Evolutionary conservation across 1,139 yeast genomes (phyloP), one percentile per base, ranked within the genome.

Genomic region (Yarrowia galli): DNA sequence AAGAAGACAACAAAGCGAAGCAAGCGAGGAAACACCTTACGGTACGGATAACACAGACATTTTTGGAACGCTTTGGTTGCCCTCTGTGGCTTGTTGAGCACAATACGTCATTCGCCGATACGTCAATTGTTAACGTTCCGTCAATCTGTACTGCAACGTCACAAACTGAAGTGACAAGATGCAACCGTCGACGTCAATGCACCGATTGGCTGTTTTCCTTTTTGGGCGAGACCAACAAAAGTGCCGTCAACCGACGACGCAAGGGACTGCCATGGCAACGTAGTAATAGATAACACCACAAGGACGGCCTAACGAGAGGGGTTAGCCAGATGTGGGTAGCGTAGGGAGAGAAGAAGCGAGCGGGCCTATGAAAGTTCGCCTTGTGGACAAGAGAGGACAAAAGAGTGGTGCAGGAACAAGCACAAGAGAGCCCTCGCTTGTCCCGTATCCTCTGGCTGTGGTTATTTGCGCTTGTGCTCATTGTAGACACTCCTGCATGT

Each of bases 241-340:
- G 48, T 40, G 22, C 61, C 61, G 48, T 54, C 46, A 40, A 25
- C 61, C 61, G 61, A 54, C 32, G 58, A 53, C 61, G 61, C 61
- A 54, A 54, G 61, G 61, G 61, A 54, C 61, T 40, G 61, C n/a
- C 61, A 54, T 54, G 46, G 23, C 23, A 28, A 16, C 45, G 60
- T 53, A 35, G 60, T 53, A 53, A 48, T 36, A 53, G 60, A 53
- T 53, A 53, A 36, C 43, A 36, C 16, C 7, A 23, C 51, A 23
- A 48, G 54, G 42, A 12, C 40, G 54, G 32, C 25, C 60, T 36
- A 36, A 36, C 20, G 60, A 53, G 60, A 53, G 60, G 60, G 60
- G 56, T 48, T 49, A 48, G 56, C 40, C 18, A 32, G 56, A 49
- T 25, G 36, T 16, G 40, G 23, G 22, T 28, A 9, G 23, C 22